Evolutionary conservation across 2,329 filamentous ascomycete species (phyloP).

Genomic region (Colletotrichum simmondsii): DNA sequence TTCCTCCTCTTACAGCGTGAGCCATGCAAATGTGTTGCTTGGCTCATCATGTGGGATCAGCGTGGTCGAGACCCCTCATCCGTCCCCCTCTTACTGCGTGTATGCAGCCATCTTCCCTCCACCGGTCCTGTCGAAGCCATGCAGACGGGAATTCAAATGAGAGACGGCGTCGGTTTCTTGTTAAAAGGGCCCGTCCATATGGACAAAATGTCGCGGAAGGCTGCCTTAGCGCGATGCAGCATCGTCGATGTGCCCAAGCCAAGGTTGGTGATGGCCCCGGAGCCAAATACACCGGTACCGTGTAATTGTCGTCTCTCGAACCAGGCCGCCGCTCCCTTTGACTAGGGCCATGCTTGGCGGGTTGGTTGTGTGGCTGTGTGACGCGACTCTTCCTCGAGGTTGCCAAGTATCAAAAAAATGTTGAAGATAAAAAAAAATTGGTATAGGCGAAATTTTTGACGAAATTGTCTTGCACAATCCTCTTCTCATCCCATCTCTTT

Average conservation of each 20-base stretch:
- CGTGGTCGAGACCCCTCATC: background rate
- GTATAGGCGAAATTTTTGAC: background rate
- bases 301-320: background rate
- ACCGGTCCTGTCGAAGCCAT: background rate
- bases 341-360: background rate
- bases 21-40: background rate
- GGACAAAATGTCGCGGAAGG: slow-evolving; percentile 8
- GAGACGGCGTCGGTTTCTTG: background rate
- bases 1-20: background rate
- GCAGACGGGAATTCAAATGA: background rate
- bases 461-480: background rate
- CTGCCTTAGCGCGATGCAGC: slow-evolving; percentile 19
- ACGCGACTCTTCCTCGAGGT: background rate
- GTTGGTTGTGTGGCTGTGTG: background rate
- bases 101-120: background rate
- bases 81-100: background rate
- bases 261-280: background rate
- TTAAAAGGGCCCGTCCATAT: background rate
- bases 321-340: background rate
- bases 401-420: background rate
- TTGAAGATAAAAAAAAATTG: background rate
- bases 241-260: background rate
- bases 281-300: background rate
- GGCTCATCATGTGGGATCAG: background rate
- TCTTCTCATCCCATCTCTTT: background rate